Conservation (phyloP, 2,329 filamentous ascomycete species). For the Fusarium annulatum region DNA sequence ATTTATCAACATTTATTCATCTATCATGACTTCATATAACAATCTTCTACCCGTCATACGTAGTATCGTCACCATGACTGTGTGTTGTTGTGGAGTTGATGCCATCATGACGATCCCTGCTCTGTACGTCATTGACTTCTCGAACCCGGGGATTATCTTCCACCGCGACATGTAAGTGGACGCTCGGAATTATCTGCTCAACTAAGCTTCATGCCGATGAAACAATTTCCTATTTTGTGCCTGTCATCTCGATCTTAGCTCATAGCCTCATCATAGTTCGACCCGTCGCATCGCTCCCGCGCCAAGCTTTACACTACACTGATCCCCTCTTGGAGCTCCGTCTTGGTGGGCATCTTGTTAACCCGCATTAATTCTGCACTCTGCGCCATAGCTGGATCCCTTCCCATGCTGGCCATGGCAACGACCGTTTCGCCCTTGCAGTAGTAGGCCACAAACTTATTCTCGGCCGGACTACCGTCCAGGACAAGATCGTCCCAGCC, state of each 20-base stretch:
- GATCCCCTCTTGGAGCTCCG: slow-evolving; percentile 73
- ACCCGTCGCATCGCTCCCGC: slow-evolving; percentile 7
- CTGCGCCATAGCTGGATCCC: slow-evolving; percentile 88
- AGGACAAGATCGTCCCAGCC: slow-evolving; percentile 90
- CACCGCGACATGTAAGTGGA: slow-evolving; percentile 6
- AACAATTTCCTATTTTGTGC: slow-evolving; percentile 22
- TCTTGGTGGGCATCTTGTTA: slow-evolving; percentile 85
- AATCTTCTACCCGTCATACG: slow-evolving; percentile 14
- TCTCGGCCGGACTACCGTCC: slow-evolving; percentile 78
- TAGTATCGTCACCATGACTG: slow-evolving; percentile 31
- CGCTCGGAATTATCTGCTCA: slow-evolving; percentile 2
- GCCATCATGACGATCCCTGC: slow-evolving; percentile 30
- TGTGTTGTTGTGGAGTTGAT: slow-evolving; percentile 21
- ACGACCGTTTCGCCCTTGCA: slow-evolving; percentile 86
- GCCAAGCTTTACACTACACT: slow-evolving; percentile 59
- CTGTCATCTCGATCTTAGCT: slow-evolving; percentile 27
- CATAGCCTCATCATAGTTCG: slow-evolving; percentile 15
- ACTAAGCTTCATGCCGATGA: slow-evolving; percentile 6
- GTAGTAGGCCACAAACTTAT: slow-evolving; percentile 91
- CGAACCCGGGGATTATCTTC: neutral
- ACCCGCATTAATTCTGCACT: slow-evolving; percentile 85
- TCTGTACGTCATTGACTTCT: slow-evolving; percentile 38
- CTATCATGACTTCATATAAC: slow-evolving; percentile 18
- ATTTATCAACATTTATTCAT: slow-evolving; percentile 2
- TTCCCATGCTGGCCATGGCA: slow-evolving; percentile 90